phyloP scores from a whole-genome alignment of 192 early-diverging fungal genomes.

The Linnemannia hyalina region DNA sequence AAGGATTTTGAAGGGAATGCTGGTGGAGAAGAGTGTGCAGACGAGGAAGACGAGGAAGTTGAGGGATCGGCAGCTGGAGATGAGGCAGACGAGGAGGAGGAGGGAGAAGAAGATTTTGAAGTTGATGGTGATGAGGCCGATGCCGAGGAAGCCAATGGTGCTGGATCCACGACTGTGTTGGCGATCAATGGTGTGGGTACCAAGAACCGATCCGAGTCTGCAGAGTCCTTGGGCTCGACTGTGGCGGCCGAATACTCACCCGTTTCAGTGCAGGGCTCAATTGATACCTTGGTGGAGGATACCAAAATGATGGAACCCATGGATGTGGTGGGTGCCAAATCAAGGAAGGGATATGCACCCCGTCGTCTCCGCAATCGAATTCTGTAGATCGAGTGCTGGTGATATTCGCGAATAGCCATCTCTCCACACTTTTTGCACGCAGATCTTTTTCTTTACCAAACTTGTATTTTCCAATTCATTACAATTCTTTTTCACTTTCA shows the following conservation, averaged over 20 bases:
- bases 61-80: constrained; percentile 18
- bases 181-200: neutral
- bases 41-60: constrained; percentile 1
- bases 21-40: constrained; percentile 12
- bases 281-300: constrained; percentile 13
- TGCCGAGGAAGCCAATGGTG: constrained; percentile 36
- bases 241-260: neutral
- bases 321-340: neutral
- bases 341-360: neutral
- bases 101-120: constrained; percentile 40
- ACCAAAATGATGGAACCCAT: neutral
- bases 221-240: neutral
- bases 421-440: too few species aligned
- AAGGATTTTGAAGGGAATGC: neutral
- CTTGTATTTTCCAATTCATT: neutral
- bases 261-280: neutral
- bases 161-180: neutral
- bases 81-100: constrained; percentile 45
- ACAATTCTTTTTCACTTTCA: neutral
- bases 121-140: constrained; percentile 27
- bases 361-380: constrained; percentile 8
- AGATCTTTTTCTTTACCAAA: neutral
- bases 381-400: neutral
- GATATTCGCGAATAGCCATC: neutral
- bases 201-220: neutral